A percentile compares a stretch with the other conserved stretches of the same genome.
phyloP scores from a whole-genome alignment of 2,329 filamentous ascomycete genomes.

The Plenodomus biglobosus region DNA sequence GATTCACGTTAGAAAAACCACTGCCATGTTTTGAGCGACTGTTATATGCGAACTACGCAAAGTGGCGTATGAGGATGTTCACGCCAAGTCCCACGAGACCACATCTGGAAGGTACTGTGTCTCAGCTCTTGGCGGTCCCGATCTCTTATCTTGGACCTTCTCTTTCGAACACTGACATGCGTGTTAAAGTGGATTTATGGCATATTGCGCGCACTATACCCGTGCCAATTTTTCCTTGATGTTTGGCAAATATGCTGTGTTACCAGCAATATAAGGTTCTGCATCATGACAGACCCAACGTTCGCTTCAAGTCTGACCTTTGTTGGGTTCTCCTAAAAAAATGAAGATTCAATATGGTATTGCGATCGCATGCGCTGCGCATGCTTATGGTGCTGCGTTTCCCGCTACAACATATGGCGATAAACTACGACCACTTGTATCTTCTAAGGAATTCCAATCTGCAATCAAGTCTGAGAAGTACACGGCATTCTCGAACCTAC shows the following conservation, averaged over 20 bases:
- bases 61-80: slow-evolving; percentile 3
- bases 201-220: slow-evolving; percentile 12
- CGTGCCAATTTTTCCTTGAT: slow-evolving; percentile 17
- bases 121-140: slow-evolving; percentile 27
- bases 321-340: not conserved
- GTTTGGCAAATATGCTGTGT: slow-evolving; percentile 17
- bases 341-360: slow-evolving; percentile 35
- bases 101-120: slow-evolving; percentile 36
- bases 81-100: slow-evolving; percentile 25
- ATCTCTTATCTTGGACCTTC: slow-evolving; percentile 37
- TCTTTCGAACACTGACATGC: slow-evolving; percentile 30
- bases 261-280: not conserved
- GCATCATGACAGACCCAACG: not conserved
- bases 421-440: slow-evolving; percentile 27
- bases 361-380: slow-evolving; percentile 27
- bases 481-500: not conserved
- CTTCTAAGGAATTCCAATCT: slow-evolving; percentile 46
- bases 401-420: slow-evolving; percentile 25
- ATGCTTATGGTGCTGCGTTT: slow-evolving; percentile 25
- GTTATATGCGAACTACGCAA: not conserved
- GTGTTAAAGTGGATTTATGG: slow-evolving; percentile 23
- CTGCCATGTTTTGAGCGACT: no score
- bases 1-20: no score
- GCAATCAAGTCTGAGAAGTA: slow-evolving; percentile 46
- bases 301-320: not conserved